Conservation (phyloP, 2,329 filamentous ascomycete genomes). For the Fusarium sp. region DNA sequence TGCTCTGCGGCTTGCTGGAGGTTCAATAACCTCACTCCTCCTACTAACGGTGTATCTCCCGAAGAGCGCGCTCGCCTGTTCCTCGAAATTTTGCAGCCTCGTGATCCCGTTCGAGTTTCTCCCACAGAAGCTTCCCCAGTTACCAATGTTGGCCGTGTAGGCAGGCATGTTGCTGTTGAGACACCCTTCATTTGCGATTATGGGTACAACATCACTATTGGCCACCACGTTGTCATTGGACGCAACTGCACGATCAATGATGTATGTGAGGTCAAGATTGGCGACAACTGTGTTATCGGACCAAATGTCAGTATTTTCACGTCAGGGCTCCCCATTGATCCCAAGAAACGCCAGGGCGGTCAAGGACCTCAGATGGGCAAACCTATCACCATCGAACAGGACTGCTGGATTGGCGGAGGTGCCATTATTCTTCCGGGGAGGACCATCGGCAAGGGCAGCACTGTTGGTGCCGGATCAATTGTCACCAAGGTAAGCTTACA, state of each 20-base stretch:
- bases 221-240: conserved; percentile 83
- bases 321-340: conserved; percentile 75
- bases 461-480: conserved; percentile 83
- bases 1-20: conserved; percentile 83
- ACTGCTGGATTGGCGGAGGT: conserved; percentile 83
- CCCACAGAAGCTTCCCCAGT: conserved; percentile 61
- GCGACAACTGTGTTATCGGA: conserved; percentile 78
- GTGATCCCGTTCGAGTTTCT: conserved; percentile 63
- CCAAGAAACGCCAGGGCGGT: conserved; percentile 75
- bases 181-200: conserved; percentile 93
- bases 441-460: conserved; percentile 79
- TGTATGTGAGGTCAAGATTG: conserved; percentile 83
- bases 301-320: conserved; percentile 89
- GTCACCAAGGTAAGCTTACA: conserved; percentile 72
- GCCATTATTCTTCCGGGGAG: conserved; percentile 81
- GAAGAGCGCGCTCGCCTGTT: conserved; percentile 75
- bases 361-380: conserved; percentile 75
- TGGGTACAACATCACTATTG: conserved; percentile 92
- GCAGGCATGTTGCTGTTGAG: conserved; percentile 81
- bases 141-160: conserved; percentile 68
- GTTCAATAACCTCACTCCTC: conserved; percentile 82
- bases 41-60: conserved; percentile 73
- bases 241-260: conserved; percentile 88
- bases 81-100: conserved; percentile 73
- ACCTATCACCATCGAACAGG: conserved; percentile 80